Evolutionary conservation across 2,329 filamentous ascomycete genomes (phyloP).

Genomic region (Lanzia echinophila): DNA sequence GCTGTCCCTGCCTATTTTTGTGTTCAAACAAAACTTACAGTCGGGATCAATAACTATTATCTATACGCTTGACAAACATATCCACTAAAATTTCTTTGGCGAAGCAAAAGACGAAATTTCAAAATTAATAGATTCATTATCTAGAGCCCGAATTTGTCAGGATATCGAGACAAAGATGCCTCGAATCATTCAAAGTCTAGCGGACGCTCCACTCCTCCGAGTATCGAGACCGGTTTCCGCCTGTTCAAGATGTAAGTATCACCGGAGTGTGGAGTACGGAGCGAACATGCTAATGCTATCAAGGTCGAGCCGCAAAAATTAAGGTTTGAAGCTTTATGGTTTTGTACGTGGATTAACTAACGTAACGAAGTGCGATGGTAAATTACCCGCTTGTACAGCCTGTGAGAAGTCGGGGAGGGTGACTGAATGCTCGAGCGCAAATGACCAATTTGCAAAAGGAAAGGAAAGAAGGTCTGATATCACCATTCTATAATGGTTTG

Average conservation of each 20-base stretch:
- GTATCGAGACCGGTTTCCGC: conserved; percentile 75
- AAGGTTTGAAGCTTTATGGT: conserved; percentile 48
- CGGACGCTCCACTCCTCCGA: conserved; percentile 51
- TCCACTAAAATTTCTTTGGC: neutral
- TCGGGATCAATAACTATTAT: neutral
- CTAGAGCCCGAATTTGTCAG: neutral
- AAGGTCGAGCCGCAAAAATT: conserved; percentile 81
- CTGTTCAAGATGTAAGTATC: conserved; percentile 61
- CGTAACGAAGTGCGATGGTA: conserved; percentile 71
- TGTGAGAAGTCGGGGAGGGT: conserved; percentile 87
- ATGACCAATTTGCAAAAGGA: conserved; percentile 90
- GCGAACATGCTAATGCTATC: neutral
- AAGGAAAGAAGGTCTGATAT: conserved; percentile 73
- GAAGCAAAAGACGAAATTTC: neutral
- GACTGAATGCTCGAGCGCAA: conserved; percentile 84
- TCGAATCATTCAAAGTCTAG: conserved; percentile 19
- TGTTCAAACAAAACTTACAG: neutral
- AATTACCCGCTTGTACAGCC: conserved; percentile 88
- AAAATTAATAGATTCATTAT: neutral
- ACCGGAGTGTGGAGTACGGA: neutral
- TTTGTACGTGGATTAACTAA: conserved; percentile 15
- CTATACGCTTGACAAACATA: neutral
- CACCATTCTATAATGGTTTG: neutral
- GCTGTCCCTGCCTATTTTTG: neutral
- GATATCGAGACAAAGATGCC: conserved; percentile 14